These are phyloP conservation scores for Fusarium succisae DNA, from an alignment of 2,329 filamentous ascomycete species.

Conservation along the genomic window DNA sequence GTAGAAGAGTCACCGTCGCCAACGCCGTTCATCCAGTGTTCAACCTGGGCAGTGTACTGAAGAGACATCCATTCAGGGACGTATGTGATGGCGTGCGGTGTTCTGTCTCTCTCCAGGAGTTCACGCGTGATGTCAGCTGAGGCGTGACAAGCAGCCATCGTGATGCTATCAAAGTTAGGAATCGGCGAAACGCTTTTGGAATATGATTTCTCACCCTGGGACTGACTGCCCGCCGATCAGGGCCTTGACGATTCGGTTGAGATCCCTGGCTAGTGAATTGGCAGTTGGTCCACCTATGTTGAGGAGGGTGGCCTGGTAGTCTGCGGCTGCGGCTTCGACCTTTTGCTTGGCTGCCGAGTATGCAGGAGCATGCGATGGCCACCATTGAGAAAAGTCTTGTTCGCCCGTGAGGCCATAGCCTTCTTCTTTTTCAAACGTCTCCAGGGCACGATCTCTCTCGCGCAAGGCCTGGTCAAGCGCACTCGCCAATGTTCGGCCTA, in stretches of 20 bases:
- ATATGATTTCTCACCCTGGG: background rate
- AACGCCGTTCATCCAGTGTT: constrained; percentile 32
- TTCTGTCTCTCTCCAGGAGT: constrained; percentile 17
- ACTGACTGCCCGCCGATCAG: constrained; percentile 18
- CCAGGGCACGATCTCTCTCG: constrained; percentile 20
- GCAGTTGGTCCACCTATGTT: constrained; percentile 16
- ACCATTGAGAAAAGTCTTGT: constrained; percentile 29
- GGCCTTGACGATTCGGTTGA: constrained; percentile 15
- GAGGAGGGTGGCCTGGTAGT: constrained; percentile 12
- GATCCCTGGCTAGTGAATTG: background rate
- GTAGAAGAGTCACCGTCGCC: constrained; percentile 23
- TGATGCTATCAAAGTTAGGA: constrained; percentile 16
- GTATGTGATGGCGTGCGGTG: constrained; percentile 30
- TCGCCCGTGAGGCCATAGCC: constrained; percentile 10
- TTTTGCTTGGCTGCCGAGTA: constrained; percentile 18
- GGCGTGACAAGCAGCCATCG: constrained; percentile 31
- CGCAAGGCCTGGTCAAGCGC: constrained; percentile 15
- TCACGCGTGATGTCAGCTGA: constrained; percentile 24
- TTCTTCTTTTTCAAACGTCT: constrained; percentile 24
- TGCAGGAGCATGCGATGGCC: constrained; percentile 18
- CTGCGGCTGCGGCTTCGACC: constrained; percentile 13
- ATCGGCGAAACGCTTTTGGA: accelerated
- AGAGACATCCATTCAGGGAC: constrained; percentile 24
- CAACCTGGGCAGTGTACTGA: constrained; percentile 20
- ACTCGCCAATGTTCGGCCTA: background rate